phyloP scores from a whole-genome alignment of 768 basidiomycete species.

The Lactarius deliciosus region DNA sequence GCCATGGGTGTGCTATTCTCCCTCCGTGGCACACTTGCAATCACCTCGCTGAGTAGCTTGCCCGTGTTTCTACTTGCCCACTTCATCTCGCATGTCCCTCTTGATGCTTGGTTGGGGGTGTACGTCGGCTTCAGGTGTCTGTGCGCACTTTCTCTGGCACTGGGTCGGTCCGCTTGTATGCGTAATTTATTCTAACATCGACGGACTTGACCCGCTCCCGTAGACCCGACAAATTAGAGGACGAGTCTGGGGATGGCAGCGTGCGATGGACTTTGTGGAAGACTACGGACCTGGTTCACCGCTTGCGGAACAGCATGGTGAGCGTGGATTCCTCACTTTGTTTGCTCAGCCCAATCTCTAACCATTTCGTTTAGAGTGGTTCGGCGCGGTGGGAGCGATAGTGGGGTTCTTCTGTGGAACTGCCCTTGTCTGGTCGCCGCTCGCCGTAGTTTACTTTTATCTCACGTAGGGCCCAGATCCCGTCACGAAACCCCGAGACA shows the following conservation, averaged over 20 bases:
- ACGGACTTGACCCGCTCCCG: neutral
- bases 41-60: conserved; percentile 13
- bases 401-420: conserved; percentile 19
- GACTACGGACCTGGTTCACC: conserved; percentile 10
- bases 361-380: conserved; percentile 9
- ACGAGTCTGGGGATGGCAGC: neutral
- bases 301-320: conserved; percentile 11
- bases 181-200: neutral
- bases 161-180: neutral
- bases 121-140: neutral
- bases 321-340: neutral
- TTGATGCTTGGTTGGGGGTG: conserved; percentile 9
- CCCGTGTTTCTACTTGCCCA: conserved; percentile 10
- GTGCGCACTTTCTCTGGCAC: neutral
- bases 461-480: neutral
- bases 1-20: conserved; percentile 1
- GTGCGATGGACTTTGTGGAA: neutral
- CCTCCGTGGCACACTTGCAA: conserved; percentile 1
- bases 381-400: conserved; percentile 4
- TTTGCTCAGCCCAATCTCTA: neutral
- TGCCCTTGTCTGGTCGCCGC: conserved; percentile 16
- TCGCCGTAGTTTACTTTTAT: neutral
- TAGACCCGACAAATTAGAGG: conserved; percentile 5
- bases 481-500: neutral
- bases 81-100: neutral